Base-by-base conservation (phyloP, 2,329 filamentous ascomycete genomes). In the Aplosporella prunicola region DNA sequence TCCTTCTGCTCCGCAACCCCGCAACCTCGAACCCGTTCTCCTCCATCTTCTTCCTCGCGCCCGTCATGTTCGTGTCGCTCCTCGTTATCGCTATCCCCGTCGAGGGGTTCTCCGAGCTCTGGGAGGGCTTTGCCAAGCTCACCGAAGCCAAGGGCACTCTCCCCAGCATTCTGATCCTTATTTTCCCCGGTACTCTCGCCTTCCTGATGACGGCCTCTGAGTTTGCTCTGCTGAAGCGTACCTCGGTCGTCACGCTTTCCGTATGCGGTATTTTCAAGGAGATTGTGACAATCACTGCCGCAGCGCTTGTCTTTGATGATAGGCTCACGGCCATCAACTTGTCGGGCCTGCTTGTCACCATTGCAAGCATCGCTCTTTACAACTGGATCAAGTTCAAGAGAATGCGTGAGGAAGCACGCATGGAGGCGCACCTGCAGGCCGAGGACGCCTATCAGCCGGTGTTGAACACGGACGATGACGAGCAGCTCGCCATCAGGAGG, bases 231-330 rank as follows among this genome's bases (percentile, higher is more conserved):
- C 74, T 98, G 47, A 82, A 95, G 66, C 84, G 91, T 32, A 96
- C 89, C 1, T 93, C 84, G 1, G 91, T 98, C 36, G 91, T 98
- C 35, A 96, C 91, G 0, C 72, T 98, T 30, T 93, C 83, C 35
- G 95, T 98, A 49, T 93, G 88, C 45, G 91, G 91, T 43, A 96
- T 98, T 44, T 96, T 98, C 71, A 98, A 98, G 60, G 91, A 98
- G 64, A 91, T 96, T 26, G 80, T 98, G 39, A 98, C 91, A 10
- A 96, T 98, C 52, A 80, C 77, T 26, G 87, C 86, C 1, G 89
- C 89, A 0, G 82, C 86, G 7, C 59, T 93, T 18, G 78, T 94
- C 4, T 98, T 95, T 66, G 75, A 91, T 50, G 91, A 98, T 56
- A 76, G 74, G 32, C 74, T 98, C 30, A 95, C 88, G 0, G 68